Percentiles rank a stretch among this genome's conserved stretches.
Conservation (phyloP, 768 basidiomycete species). For the Phlebiopsis gigantea region DNA sequence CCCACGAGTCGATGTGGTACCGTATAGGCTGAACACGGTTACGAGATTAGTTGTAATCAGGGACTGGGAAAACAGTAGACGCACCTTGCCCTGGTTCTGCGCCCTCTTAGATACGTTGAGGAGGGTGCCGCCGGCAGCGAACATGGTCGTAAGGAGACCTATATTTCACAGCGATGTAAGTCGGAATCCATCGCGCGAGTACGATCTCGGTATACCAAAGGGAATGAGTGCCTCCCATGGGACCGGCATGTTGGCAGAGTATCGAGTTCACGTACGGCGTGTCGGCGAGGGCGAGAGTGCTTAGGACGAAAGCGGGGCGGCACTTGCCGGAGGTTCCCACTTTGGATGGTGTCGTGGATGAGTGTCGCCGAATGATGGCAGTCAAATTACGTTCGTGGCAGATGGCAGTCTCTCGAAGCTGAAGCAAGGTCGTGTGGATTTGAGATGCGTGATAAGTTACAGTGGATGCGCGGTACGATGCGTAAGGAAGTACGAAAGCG, state of each 20-base stretch:
- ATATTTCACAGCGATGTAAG: background rate
- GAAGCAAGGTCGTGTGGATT: background rate
- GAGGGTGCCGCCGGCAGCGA: slow-evolving; percentile 86
- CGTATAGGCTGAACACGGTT: slow-evolving; percentile 32
- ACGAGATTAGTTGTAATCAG: background rate
- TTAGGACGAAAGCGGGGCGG: slow-evolving; percentile 8
- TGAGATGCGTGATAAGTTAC: background rate
- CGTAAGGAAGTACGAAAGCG: background rate
- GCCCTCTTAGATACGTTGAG: slow-evolving; percentile 70
- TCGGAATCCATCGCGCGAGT: background rate
- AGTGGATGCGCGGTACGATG: background rate
- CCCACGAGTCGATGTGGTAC: slow-evolving; percentile 86
- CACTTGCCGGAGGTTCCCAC: background rate
- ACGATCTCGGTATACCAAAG: slow-evolving; percentile 51
- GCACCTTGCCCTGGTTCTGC: slow-evolving; percentile 90
- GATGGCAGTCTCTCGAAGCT: background rate
- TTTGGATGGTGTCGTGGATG: background rate
- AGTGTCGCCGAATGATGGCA: background rate
- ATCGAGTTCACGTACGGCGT: slow-evolving; percentile 1
- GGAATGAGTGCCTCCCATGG: slow-evolving; percentile 98
- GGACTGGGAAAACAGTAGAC: background rate
- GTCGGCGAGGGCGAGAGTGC: background rate
- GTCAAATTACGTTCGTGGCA: background rate
- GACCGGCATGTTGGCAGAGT: slow-evolving; percentile 67
- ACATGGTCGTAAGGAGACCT: slow-evolving; percentile 86